Evolutionary conservation across 768 basidiomycete genomes (phyloP).

Genomic region (Mycena leptocephala): DNA sequence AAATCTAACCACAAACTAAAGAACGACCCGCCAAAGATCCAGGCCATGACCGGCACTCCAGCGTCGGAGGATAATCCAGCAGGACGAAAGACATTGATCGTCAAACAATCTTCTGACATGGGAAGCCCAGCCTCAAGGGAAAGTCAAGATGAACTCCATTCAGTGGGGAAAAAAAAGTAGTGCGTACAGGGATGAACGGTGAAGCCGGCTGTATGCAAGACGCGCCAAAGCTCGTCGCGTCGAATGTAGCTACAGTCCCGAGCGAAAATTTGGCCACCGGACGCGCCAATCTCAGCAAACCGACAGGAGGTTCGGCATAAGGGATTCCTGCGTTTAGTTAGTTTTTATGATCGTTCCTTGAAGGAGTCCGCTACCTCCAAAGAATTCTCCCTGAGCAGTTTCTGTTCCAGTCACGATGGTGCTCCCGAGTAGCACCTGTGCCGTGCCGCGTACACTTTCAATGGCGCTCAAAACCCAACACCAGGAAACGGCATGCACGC

Average conservation of each 20-base stretch:
- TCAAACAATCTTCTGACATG: constrained; percentile 60
- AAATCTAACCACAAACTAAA: constrained; percentile 17
- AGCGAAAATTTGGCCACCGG: background rate
- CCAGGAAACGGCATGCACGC: background rate
- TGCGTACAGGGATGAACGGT: background rate
- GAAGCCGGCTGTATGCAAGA: background rate
- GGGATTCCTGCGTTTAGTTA: background rate
- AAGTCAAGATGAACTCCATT: background rate
- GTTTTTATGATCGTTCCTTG: background rate
- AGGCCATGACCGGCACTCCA: constrained; percentile 13
- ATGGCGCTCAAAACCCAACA: background rate
- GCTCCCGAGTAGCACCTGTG: background rate
- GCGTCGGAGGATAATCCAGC: constrained; percentile 33
- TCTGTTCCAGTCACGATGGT: background rate
- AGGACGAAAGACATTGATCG: constrained; percentile 61
- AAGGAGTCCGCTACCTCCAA: background rate
- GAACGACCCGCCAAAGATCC: constrained; percentile 25
- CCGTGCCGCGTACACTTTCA: background rate
- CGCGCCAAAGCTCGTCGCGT: background rate
- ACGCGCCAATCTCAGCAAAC: background rate
- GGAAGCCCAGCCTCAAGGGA: background rate
- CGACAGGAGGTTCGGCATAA: background rate
- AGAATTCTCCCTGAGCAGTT: background rate
- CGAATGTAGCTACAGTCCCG: background rate
- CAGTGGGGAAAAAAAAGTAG: background rate